Evolutionary conservation across 768 basidiomycete species (phyloP).

Genomic region (Pleurotus salmoneostramineus): DNA sequence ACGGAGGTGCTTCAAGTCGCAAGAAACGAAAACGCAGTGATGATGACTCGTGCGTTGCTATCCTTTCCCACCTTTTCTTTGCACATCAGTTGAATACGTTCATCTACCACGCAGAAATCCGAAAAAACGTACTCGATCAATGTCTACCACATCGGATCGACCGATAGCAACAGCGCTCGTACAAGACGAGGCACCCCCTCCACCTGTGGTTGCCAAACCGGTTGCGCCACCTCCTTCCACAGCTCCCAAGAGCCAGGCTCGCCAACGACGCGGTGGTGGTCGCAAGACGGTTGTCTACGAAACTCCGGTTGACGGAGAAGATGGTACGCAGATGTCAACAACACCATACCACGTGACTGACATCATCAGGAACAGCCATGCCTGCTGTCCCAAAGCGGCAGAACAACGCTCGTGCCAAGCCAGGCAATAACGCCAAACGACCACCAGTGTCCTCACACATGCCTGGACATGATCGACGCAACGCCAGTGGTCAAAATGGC

Average conservation of each 20-base stretch:
- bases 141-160: constrained; percentile 66
- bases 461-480: constrained; percentile 45
- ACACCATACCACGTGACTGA: constrained; percentile 1
- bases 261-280: constrained; percentile 40
- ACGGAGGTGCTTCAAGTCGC: constrained; percentile 33
- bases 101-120: constrained; percentile 12
- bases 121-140: constrained; percentile 75
- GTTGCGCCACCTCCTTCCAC: constrained; percentile 23
- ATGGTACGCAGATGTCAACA: constrained; percentile 41
- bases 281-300: constrained; percentile 36
- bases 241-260: constrained; percentile 18
- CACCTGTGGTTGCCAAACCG: constrained; percentile 22
- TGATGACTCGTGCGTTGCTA: constrained; percentile 59
- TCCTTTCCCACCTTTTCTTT: background rate
- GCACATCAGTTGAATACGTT: background rate
- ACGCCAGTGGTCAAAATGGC: constrained; percentile 25
- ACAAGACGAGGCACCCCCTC: constrained; percentile 38
- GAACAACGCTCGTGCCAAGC: constrained; percentile 35
- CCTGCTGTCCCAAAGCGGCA: constrained; percentile 29
- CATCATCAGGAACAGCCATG: constrained; percentile 10
- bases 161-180: constrained; percentile 33
- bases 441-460: constrained; percentile 27
- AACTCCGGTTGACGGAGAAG: constrained; percentile 50
- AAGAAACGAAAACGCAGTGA: constrained; percentile 78
- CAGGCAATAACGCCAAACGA: constrained; percentile 34